These are phyloP conservation scores for Podospora bellae-mahoneyi DNA, from an alignment of 495 filamentous ascomycete genomes.

Conservation along the genomic window DNA sequence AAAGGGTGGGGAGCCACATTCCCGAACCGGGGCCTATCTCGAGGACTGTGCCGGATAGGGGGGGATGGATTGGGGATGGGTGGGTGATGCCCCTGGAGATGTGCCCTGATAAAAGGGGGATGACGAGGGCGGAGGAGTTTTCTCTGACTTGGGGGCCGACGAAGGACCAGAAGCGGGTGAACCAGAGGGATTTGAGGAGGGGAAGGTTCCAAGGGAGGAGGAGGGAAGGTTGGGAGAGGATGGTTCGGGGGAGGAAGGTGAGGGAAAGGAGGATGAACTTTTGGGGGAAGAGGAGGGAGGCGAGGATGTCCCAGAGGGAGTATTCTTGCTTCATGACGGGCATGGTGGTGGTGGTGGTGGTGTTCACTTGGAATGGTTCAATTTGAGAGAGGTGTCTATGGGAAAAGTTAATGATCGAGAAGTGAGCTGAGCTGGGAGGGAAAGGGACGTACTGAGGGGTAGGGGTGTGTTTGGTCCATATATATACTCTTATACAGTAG, in stretches of 20 bases:
- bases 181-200: constrained; percentile 45
- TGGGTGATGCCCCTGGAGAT: constrained; percentile 27
- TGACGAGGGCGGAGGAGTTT: constrained; percentile 30
- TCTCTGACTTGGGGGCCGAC: constrained; percentile 39
- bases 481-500: neutral
- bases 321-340: neutral
- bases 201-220: constrained; percentile 14
- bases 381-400: neutral
- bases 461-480: neutral
- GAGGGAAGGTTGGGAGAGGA: constrained; percentile 31
- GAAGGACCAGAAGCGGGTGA: constrained; percentile 47
- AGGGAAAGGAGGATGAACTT: constrained; percentile 38
- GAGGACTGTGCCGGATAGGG: constrained; percentile 38
- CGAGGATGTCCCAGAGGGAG: constrained; percentile 12
- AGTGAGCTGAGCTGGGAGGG: neutral
- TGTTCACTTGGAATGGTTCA: neutral
- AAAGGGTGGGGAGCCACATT: constrained; percentile 44
- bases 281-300: constrained; percentile 37
- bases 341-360: neutral
- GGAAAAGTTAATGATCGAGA: neutral
- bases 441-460: neutral
- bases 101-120: constrained; percentile 43
- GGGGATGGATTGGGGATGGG: constrained; percentile 13
- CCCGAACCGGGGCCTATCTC: constrained; percentile 51
- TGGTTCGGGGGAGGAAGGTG: constrained; percentile 36